Conservation (phyloP, 2,329 filamentous ascomycete genomes). For the Drechslerella coelobrocha region DNA sequence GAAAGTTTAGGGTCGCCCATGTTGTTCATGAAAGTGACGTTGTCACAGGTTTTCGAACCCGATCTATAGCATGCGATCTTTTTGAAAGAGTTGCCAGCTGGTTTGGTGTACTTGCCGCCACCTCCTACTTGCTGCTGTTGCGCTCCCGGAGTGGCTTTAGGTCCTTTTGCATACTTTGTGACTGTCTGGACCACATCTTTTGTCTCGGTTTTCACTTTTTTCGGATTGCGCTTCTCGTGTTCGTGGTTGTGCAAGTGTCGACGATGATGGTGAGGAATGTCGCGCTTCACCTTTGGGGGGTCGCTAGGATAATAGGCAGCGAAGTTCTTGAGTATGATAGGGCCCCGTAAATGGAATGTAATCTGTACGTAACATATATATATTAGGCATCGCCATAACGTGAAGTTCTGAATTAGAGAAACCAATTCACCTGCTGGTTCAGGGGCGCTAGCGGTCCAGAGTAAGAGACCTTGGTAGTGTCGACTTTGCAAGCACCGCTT, state of each 20-base stretch:
- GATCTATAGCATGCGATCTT: conserved; percentile 32
- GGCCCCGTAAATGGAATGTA: conserved; percentile 46
- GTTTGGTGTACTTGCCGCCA: no score
- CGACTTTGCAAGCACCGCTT: conserved; percentile 23
- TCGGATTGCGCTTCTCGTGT: conserved; percentile 31
- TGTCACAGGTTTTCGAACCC: conserved; percentile 24
- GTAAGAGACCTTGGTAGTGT: conserved; percentile 15
- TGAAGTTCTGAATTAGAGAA: neutral
- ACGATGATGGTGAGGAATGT: conserved; percentile 22
- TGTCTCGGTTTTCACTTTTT: conserved; percentile 33
- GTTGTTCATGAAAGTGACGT: conserved; percentile 46
- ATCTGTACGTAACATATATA: conserved; percentile 18
- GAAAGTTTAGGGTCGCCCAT: conserved; percentile 35
- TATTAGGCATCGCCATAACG: neutral
- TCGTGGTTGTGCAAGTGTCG: conserved; percentile 34
- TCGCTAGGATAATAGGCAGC: conserved; percentile 44
- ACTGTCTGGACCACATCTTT: conserved; percentile 36
- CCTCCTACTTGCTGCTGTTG: conserved; percentile 21
- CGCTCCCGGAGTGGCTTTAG: conserved; percentile 30
- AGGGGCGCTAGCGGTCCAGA: conserved; percentile 45
- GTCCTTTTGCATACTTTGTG: conserved; percentile 34
- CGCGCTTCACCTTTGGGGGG: conserved; percentile 34
- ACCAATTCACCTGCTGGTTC: conserved; percentile 26
- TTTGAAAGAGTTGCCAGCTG: conserved; percentile 24
- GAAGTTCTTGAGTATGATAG: conserved; percentile 38